phyloP scores from a whole-genome alignment of 2,329 filamentous ascomycete genomes.

The Calycina herbarum region DNA sequence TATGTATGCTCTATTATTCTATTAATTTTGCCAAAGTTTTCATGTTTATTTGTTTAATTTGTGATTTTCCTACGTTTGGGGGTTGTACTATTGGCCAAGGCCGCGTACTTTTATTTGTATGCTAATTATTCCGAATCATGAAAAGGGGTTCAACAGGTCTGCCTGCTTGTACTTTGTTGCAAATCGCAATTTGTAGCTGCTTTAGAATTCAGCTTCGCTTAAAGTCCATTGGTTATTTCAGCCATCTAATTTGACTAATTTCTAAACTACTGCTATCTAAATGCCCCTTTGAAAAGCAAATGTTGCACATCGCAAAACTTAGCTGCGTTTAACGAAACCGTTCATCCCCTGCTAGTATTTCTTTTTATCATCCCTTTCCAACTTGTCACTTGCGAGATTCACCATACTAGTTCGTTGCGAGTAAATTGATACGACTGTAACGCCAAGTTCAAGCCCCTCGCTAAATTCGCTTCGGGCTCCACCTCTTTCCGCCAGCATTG shows the following conservation, averaged over 20 bases:
- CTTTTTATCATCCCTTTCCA: neutral
- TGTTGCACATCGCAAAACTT: constrained; percentile 8
- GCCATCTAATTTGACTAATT: neutral
- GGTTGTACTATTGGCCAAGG: neutral
- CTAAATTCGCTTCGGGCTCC: constrained; percentile 1
- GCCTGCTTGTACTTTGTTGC: neutral
- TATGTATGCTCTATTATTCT: neutral
- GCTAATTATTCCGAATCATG: neutral
- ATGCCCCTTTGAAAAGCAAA: neutral
- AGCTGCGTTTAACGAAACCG: neutral
- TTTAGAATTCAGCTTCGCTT: neutral
- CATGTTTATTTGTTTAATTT: neutral
- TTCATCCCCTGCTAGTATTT: neutral
- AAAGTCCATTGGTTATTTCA: neutral
- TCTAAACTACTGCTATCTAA: neutral
- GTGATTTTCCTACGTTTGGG: neutral
- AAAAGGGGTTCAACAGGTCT: neutral
- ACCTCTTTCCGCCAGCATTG: neutral
- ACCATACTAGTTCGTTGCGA: neutral
- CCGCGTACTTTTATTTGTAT: neutral
- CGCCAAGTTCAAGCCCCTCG: constrained; percentile 3
- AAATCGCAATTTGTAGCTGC: neutral
- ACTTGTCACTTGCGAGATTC: neutral
- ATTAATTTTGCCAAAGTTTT: neutral
- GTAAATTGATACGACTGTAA: neutral